phyloP scores from a whole-genome alignment of 1,284 basidiomycete genomes.

The Thecaphora thlaspeos region DNA sequence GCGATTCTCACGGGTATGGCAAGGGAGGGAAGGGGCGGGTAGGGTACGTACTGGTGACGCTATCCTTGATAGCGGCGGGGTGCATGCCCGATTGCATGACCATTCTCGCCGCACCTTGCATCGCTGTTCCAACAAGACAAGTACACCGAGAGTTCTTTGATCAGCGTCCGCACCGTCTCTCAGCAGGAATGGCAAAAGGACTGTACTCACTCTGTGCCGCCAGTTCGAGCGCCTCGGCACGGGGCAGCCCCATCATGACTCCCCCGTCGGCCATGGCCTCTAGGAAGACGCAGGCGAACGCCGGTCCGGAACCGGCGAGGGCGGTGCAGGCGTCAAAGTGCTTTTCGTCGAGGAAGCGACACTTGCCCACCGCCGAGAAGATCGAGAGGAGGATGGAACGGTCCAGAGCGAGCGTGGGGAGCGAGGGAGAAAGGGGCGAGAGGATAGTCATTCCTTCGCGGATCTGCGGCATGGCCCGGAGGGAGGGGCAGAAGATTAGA shows the following conservation, averaged over 20 bases:
- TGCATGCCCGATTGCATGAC: conserved; percentile 81
- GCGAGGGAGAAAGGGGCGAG: conserved; percentile 36
- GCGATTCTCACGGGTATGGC: no score
- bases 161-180: no score
- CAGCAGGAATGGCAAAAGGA: not conserved
- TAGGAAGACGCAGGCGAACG: conserved; percentile 92
- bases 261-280: conserved; percentile 99
- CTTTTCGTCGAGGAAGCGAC: conserved; percentile 55
- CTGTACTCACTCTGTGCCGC: conserved; percentile 79
- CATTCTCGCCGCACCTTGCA: conserved; percentile 97
- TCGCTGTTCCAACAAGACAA: conserved; percentile 65
- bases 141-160: no score
- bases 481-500: not conserved
- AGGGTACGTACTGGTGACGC: conserved; percentile 78
- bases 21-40: no score
- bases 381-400: conserved; percentile 45
- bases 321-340: conserved; percentile 98
- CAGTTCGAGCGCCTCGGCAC: conserved; percentile 87
- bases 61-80: conserved; percentile 95
- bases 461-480: conserved; percentile 21
- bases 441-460: conserved; percentile 57
- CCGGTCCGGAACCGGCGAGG: conserved; percentile 90
- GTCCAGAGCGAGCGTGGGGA: conserved; percentile 29
- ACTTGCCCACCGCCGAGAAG: conserved; percentile 52
- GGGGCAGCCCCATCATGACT: conserved; percentile 98